phyloP scores from a whole-genome alignment of 768 basidiomycete genomes.

The Lentinus tigrinus region DNA sequence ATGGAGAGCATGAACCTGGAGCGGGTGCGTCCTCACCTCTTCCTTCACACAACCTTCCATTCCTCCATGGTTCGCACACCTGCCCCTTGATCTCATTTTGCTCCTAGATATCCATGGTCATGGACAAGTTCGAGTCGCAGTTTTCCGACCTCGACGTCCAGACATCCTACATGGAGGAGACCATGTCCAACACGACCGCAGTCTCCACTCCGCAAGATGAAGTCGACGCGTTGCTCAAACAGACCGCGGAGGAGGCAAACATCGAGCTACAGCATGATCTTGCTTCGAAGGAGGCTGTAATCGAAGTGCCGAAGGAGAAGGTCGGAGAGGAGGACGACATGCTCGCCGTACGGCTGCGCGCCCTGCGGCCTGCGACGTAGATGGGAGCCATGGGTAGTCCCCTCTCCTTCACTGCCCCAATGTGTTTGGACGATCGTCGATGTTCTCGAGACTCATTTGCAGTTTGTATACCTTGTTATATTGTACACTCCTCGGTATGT shows the following conservation, averaged over 20 bases:
- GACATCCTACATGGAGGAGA: slow-evolving; percentile 96
- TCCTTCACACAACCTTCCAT: background rate
- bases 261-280: slow-evolving; percentile 94
- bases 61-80: background rate
- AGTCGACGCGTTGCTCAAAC: slow-evolving; percentile 86
- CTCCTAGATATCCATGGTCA: slow-evolving; percentile 88
- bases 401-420: background rate
- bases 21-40: slow-evolving; percentile 52
- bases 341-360: slow-evolving; percentile 85
- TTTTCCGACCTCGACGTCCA: slow-evolving; percentile 98
- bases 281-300: slow-evolving; percentile 48
- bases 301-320: slow-evolving; percentile 52
- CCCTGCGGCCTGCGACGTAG: slow-evolving; percentile 75
- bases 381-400: background rate
- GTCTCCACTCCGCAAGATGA: slow-evolving; percentile 96
- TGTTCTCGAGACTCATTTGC: background rate
- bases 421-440: background rate
- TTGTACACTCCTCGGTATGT: slow-evolving; percentile 15
- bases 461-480: slow-evolving; percentile 16
- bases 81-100: background rate
- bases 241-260: slow-evolving; percentile 96
- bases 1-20: slow-evolving; percentile 99
- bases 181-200: slow-evolving; percentile 92
- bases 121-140: slow-evolving; percentile 98
- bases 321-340: slow-evolving; percentile 73